Base-by-base conservation (phyloP, 148 eudicot species). In the Fagopyrum homotropicum region DNA sequence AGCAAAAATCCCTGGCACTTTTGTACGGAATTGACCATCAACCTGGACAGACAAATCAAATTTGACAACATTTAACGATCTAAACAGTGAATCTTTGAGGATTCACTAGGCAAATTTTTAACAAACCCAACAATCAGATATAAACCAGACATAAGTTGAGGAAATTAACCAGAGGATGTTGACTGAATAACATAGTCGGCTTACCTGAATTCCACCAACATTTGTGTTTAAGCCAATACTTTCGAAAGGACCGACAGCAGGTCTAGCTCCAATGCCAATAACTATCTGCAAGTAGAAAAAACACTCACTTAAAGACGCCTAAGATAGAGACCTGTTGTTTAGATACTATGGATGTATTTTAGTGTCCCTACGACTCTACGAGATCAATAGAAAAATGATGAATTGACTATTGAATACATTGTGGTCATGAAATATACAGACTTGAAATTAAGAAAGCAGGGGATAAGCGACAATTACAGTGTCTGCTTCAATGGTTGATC, bases 211-310 rank as follows among this genome's bases (percentile, higher is more conserved):
- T 77, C 99, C 99, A 61, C 99, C 99, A 60, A 87, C 87, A 74
- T 79, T 85, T 45, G 81, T 75, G 83, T 88, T 90, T 70, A 92
- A 78, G 78, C 91, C 92, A 79, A 86, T 81, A 22, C 77, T 82
- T 78, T 95, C 90, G 76, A 95, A 95, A 45, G 90, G 90, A 79
- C 89, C 68, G 22, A 91, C 87, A 47, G 88, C 94, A 75, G 99
- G 97, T 84, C 83, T 92, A 69, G 97, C 99, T 84, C 99, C 99
- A 75, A 95, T 95, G 48, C 99, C 99, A 80, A 95, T 76, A 72
- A 95, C 76, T 80, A 95, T 81, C 99, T 95, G 85, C 86, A 81
- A 47, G 76, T 44, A 68, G 59, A 40, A 73, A 66, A 12, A 35
- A 4, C 46, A 15, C 4, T 7, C 0, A 1, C 26, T 47, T 72